A percentile compares a stretch with the other conserved stretches of the same genome.
Conservation (phyloP, 2,329 filamentous ascomycete genomes). For the Hypoxylon sp. region DNA sequence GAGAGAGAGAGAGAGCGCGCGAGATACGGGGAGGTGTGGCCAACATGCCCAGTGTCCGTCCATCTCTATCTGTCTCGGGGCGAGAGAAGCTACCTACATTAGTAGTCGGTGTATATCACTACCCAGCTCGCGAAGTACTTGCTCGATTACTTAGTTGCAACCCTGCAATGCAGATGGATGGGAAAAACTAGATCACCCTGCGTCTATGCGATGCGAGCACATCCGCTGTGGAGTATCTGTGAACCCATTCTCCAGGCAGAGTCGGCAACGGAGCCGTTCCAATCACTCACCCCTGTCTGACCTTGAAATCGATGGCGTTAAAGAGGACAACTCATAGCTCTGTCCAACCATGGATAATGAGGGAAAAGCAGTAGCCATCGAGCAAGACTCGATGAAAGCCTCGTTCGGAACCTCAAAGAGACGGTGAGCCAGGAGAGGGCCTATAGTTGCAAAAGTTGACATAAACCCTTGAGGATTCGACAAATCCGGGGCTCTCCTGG, state of each 20-base stretch:
- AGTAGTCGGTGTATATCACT: conserved; percentile 15
- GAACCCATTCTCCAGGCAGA: conserved; percentile 42
- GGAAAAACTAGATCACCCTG: conserved; percentile 44
- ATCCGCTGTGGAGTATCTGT: conserved; percentile 44
- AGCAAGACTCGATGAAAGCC: conserved; percentile 33
- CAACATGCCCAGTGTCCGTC: conserved; percentile 11
- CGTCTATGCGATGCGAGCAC: conserved; percentile 45
- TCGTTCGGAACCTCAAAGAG: conserved; percentile 36
- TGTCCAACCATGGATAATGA: conserved; percentile 41
- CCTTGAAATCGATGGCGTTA: conserved; percentile 42
- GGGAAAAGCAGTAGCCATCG: conserved; percentile 32
- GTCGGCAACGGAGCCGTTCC: conserved; percentile 44
- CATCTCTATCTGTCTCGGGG: conserved; percentile 9
- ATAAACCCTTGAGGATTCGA: conserved; percentile 15
- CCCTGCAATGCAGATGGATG: conserved; percentile 42
- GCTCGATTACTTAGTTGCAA: conserved; percentile 32
- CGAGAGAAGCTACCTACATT: conserved; percentile 31
- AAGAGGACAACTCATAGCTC: conserved; percentile 43
- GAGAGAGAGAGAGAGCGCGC: no score
- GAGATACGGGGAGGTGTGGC: conserved; percentile 28
- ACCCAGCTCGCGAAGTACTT: conserved; percentile 22
- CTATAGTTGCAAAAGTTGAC: conserved; percentile 33
- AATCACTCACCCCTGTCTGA: conserved; percentile 43
- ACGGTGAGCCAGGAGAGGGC: conserved; percentile 43
- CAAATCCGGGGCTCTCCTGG: conserved; percentile 40